Percentiles rank a stretch among this genome's conserved stretches.
Conservation (phyloP, 345 rosid genomes). For the Eucalyptus globulus region DNA sequence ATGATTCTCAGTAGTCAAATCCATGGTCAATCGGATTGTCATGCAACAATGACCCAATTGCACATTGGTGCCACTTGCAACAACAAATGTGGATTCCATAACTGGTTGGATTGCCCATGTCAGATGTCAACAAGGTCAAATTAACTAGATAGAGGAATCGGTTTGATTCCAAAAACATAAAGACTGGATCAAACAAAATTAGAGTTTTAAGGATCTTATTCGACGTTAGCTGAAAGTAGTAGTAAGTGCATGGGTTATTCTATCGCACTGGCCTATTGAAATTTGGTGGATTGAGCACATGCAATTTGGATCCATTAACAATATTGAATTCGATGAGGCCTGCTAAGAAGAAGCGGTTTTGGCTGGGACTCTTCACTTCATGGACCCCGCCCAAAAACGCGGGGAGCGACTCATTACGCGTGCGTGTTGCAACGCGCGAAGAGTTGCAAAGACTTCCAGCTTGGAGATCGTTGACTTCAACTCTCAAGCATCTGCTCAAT, state of each 20-base stretch:
- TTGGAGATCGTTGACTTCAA: neutral
- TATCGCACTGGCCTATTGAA: neutral
- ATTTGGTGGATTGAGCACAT: neutral
- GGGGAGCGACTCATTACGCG: neutral
- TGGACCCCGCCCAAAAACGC: too few species aligned
- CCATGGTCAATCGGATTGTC: neutral
- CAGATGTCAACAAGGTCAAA: too few species aligned
- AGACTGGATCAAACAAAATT: too few species aligned
- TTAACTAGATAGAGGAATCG: too few species aligned
- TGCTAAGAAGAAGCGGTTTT: neutral
- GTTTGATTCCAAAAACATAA: too few species aligned
- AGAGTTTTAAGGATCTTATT: too few species aligned
- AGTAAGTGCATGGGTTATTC: too few species aligned
- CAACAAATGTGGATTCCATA: too few species aligned
- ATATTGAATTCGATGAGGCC: too few species aligned
- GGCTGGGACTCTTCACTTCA: neutral
- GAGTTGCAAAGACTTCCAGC: neutral
- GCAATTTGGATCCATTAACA: neutral
- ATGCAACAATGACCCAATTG: neutral
- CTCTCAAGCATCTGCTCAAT: neutral
- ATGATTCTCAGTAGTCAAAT: neutral
- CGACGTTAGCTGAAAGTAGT: too few species aligned
- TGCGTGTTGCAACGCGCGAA: neutral
- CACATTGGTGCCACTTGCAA: neutral
- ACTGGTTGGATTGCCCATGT: too few species aligned